Percentiles rank a stretch among this genome's conserved stretches.
Evolutionary conservation across 139 green algal species (phyloP).

Genomic region (Parachlorella kessleri): DNA sequence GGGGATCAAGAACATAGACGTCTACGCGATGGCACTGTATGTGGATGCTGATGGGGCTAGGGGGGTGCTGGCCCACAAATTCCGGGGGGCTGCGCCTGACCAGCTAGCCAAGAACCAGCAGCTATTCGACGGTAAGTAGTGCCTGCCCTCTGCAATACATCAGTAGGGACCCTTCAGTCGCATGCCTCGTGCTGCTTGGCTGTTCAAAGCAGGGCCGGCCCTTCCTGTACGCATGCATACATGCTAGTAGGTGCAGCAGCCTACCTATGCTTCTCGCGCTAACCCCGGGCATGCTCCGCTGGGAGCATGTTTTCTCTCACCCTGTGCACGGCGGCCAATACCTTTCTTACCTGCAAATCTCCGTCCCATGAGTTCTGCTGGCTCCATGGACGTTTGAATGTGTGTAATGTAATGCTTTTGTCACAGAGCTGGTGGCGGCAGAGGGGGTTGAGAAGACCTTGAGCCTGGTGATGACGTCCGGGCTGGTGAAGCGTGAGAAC

Average conservation of each 20-base stretch:
- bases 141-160: neutral
- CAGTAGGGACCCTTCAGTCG: neutral
- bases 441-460: slow-evolving; percentile 60
- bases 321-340: neutral
- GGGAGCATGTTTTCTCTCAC: too few species aligned
- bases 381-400: neutral
- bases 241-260: neutral
- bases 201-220: neutral
- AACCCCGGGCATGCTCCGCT: neutral
- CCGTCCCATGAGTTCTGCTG: neutral
- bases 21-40: slow-evolving; percentile 75
- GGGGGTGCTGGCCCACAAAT: slow-evolving; percentile 38
- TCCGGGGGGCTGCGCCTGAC: slow-evolving; percentile 12
- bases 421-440: slow-evolving; percentile 42
- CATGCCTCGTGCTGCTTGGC: neutral
- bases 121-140: slow-evolving; percentile 48
- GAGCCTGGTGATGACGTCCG: slow-evolving; percentile 68
- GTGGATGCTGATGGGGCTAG: slow-evolving; percentile 58
- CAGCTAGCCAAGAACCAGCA: slow-evolving; percentile 36
- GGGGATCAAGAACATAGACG: slow-evolving; percentile 46
- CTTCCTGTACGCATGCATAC: neutral
- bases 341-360: neutral
- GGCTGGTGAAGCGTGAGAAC: slow-evolving; percentile 46
- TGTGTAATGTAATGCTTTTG: neutral
- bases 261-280: neutral